Evolutionary conservation across 768 basidiomycete genomes (phyloP).

Genomic region (Psilocybe sp.): DNA sequence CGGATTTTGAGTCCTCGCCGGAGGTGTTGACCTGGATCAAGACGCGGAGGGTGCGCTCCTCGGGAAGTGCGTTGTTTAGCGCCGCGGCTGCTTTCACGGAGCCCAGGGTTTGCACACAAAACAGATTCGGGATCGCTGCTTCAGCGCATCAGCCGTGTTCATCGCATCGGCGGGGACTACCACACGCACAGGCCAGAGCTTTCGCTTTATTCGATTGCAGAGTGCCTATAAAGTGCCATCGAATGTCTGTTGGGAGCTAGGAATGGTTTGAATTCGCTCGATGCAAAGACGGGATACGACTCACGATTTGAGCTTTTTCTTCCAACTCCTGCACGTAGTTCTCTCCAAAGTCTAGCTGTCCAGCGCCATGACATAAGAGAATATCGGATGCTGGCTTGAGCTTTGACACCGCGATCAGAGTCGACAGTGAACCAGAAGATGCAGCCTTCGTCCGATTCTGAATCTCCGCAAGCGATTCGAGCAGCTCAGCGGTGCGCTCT

Average conservation of each 20-base stretch:
- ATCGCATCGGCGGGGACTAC: constrained; percentile 6
- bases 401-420: constrained; percentile 89
- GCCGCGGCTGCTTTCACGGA: constrained; percentile 78
- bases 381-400: constrained; percentile 89
- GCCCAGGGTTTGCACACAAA: constrained; percentile 82
- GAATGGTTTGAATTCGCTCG: neutral
- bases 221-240: constrained; percentile 97
- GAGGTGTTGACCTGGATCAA: constrained; percentile 96
- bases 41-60: constrained; percentile 69
- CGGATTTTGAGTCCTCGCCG: constrained; percentile 88
- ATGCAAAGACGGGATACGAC: constrained; percentile 16
- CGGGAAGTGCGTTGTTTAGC: constrained; percentile 69
- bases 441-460: constrained; percentile 40
- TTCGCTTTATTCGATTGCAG: constrained; percentile 95
- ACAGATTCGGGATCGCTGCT: constrained; percentile 84
- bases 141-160: neutral
- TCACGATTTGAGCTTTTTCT: constrained; percentile 75
- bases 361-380: constrained; percentile 73
- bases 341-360: constrained; percentile 93
- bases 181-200: constrained; percentile 66
- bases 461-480: constrained; percentile 51
- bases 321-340: constrained; percentile 95
- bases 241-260: constrained; percentile 84
- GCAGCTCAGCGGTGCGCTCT: constrained; percentile 53
- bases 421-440: constrained; percentile 26